phyloP scores from a whole-genome alignment of 139 green algal species.

The Chlamydomonas urium region DNA sequence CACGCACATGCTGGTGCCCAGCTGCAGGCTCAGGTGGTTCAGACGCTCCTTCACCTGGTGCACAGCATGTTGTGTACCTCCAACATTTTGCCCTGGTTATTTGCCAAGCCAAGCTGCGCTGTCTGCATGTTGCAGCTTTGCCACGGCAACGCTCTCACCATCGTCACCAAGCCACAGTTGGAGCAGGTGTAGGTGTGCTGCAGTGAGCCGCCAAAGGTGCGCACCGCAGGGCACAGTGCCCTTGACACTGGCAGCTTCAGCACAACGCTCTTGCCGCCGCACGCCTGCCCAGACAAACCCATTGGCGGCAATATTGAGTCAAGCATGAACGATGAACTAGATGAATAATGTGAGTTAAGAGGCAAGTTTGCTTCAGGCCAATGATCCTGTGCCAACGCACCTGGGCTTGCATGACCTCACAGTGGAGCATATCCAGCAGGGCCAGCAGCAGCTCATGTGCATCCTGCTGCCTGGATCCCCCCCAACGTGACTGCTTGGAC shows the following conservation, averaged over 20 bases:
- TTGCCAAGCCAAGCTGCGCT: not conserved
- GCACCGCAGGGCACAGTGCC: not conserved
- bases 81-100: not conserved
- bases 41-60: slow-evolving; percentile 9
- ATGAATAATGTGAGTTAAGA: not conserved
- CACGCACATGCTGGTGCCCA: not conserved
- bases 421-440: slow-evolving; percentile 53
- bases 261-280: not conserved
- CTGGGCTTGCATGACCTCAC: not conserved
- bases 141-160: not conserved
- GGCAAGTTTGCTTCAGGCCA: not conserved
- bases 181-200: slow-evolving; percentile 2
- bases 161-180: not conserved
- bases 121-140: not conserved
- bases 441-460: slow-evolving; percentile 61
- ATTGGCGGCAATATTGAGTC: not conserved
- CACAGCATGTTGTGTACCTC: not conserved
- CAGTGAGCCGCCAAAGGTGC: not conserved
- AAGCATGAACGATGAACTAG: not conserved
- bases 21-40: slow-evolving; percentile 16
- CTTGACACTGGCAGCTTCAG: not conserved
- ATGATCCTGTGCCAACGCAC: not conserved
- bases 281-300: not conserved
- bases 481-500: slow-evolving; percentile 39
- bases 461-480: slow-evolving; percentile 62